Evolutionary conservation across 306 rosid species (phyloP), one percentile per base, ranked within the genome.

Genomic region (Luffa acutangula): DNA sequence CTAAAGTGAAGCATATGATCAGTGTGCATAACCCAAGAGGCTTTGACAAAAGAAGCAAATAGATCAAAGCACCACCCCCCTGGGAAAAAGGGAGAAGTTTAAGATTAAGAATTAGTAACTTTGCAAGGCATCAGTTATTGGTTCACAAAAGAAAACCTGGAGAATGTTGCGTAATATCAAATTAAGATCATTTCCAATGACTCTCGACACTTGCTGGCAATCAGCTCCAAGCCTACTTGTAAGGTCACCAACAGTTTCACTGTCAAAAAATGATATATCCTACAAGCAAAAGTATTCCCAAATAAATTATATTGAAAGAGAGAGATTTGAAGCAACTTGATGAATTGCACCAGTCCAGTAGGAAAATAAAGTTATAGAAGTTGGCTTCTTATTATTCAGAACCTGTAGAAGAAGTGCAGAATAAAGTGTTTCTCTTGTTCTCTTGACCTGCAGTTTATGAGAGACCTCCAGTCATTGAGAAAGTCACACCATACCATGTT

Each of bases 201-300:
- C 98, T 56, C 96, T 87, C 71, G 98, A 95, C 62, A 92, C 97
- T 92, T 95, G 97, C 85, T 92, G 98, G 76, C 98, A 95, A 87
- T 95, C 98, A 39, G 97, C 97, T 75, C 98, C 98, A 83, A 95
- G 98, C 89, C 98, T 89, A 91, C 98, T 95, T 76, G 97, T 95
- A 89, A 95, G 87, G 87, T 90, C 93, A 81, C 98, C 98, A 76
- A 95, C 97, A 59, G 98, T 95, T 87, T 91, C 97, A 86, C 80
- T 39, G 89, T 95, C 98, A 87, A 90, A 95, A 90, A 95, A 95
- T 36, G 97, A 91, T 83, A 91, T 91, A 86, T 95, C 98, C 98
- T 95, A 90, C 93, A 89, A 87, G 67, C 48, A 80, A 72, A 88
- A 82, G 75, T 66, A 86, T 88, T 79, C 52, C 65, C 57, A n/a